Evolutionary conservation across 2,329 filamentous ascomycete species (phyloP).

Genomic region (Diaporthe citri): DNA sequence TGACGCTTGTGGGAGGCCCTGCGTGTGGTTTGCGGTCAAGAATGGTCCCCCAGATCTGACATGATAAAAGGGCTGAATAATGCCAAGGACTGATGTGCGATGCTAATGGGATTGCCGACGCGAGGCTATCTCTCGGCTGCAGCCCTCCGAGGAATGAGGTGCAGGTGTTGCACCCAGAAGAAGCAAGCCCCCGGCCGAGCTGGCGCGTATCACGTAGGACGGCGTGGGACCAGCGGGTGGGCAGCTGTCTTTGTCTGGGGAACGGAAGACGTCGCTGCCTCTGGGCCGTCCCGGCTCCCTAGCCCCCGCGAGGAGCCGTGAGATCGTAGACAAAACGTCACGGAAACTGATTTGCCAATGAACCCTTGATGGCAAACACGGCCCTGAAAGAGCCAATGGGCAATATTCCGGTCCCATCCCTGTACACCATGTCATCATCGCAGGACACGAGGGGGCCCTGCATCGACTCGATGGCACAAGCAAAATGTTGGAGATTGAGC

Average conservation of each 20-base stretch:
- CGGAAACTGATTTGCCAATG: background rate
- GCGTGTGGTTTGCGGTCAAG: background rate
- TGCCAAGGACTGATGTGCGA: conserved; percentile 13
- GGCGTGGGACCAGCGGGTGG: background rate
- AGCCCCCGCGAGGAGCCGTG: background rate
- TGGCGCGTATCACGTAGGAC: conserved; percentile 14
- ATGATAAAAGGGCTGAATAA: conserved; percentile 11
- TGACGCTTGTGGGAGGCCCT: background rate
- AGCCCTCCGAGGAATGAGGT: conserved; percentile 17
- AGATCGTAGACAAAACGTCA: background rate
- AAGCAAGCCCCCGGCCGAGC: background rate
- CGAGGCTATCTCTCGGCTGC: conserved; percentile 16
- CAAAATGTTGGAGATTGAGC: conserved; percentile 12
- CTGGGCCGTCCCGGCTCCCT: conserved; percentile 14
- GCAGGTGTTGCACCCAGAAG: background rate
- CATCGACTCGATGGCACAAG: background rate
- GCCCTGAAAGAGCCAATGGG: background rate
- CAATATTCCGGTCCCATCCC: background rate
- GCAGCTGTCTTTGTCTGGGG: background rate
- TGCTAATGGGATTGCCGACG: conserved; percentile 20
- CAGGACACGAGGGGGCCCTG: background rate
- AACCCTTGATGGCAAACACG: background rate
- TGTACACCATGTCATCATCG: background rate
- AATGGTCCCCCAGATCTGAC: background rate
- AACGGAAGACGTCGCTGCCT: background rate